Evolutionary conservation across 192 early-diverging fungal species (phyloP), one percentile per base, ranked within the genome.

Genomic region (Polychytrium aggregatum): DNA sequence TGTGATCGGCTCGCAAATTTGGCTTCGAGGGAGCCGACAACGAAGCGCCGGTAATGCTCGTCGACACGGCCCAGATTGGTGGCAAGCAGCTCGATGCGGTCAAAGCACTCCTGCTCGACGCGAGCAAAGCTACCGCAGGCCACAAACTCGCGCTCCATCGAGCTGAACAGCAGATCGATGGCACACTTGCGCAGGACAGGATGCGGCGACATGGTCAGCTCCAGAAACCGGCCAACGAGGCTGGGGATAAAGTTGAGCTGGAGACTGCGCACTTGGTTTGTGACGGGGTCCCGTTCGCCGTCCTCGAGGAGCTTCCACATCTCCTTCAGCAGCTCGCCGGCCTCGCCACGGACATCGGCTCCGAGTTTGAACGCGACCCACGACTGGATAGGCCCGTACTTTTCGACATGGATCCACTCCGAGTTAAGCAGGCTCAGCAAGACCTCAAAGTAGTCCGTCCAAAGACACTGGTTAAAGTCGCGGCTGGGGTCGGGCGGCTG

Each of bases 311-410:
- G 41, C 44, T 66, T 55, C 83, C 83, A 85, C 41, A 79, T 62
- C 1, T 44, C 52, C 25, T 65, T 50, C 35, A 85, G 60, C 18
- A 77, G 18, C 39, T 67, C 68, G 9, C 65, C 69, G 16, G 68
- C 83, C 18, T 60, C 61, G 10, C 71, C 79, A 31, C 76, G 69
- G 27, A 82, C 67, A 53, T 83, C 84, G 21, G 75, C 68, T 3
- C 66, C 67, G 3, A 85, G 51, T 40, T 76, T 65, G 57, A 73
- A 68, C 4, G 76, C 55, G 1, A 75, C 62, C 21, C 81, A 63
- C 30, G 71, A 62, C 4, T 58, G 53, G 48, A 81, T 78, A 3
- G 78, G 76, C 1, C 64, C 46, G 51, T 74, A 79, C 4, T 61
- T 51, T 50, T 78, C 78, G n/a, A 79, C 65, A 31, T 77, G 67